These are phyloP conservation scores for Cinchona pubescens DNA, from an alignment of 257 asterid genomes.

Conservation along the genomic window DNA sequence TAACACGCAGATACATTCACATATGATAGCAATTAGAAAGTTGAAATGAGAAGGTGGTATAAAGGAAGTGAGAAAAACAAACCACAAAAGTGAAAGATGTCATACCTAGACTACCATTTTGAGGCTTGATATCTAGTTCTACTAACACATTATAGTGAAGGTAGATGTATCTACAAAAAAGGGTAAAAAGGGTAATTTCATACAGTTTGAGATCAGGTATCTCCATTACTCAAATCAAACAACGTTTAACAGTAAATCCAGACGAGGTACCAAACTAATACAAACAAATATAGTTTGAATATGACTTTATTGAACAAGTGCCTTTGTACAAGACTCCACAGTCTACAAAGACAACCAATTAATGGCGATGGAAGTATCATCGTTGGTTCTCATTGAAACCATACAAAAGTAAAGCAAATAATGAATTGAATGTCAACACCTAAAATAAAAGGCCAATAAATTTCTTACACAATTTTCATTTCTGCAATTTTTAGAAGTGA, in stretches of 20 bases:
- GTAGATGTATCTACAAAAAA: too few relatives aligned
- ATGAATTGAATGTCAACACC: neutral
- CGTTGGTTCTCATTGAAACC: too few relatives aligned
- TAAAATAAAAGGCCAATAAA: slow-evolving; percentile 11
- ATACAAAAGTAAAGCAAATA: neutral
- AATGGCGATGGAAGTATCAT: neutral
- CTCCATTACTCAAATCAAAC: neutral
- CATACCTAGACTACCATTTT: too few relatives aligned
- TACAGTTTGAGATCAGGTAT: neutral
- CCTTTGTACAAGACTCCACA: neutral
- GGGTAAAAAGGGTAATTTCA: too few relatives aligned
- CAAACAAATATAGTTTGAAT: neutral
- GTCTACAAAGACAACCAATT: neutral
- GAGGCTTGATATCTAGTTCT: too few relatives aligned
- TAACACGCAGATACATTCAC: neutral
- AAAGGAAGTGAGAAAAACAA: neutral
- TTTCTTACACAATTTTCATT: slow-evolving; percentile 89
- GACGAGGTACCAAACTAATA: neutral
- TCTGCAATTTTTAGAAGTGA: slow-evolving; percentile 90
- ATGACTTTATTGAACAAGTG: neutral
- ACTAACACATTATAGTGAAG: too few relatives aligned
- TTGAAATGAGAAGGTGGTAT: neutral
- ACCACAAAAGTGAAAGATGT: neutral
- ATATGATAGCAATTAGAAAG: too few relatives aligned
- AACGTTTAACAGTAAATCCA: neutral